phyloP scores from a whole-genome alignment of 176 grass and related monocot genomes.

The Elaeis guineensis region DNA sequence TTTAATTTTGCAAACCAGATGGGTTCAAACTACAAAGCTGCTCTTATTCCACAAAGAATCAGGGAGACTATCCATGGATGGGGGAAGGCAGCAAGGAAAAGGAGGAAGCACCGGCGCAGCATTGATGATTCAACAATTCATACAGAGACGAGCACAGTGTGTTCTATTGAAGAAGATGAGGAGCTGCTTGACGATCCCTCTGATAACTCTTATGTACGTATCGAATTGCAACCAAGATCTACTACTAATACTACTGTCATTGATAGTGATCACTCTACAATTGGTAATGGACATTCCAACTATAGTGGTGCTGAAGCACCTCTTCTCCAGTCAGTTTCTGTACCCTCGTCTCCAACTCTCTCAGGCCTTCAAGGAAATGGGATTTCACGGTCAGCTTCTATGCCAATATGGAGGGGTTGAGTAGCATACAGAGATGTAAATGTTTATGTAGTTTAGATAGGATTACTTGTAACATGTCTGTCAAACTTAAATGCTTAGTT shows the following conservation, averaged over 20 bases:
- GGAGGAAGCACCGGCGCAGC: conserved; percentile 40
- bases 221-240: conserved; percentile 38
- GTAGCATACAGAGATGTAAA: neutral
- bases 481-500: too few species aligned
- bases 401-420: conserved; percentile 24
- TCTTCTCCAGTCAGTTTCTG: conserved; percentile 5
- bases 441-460: too few species aligned
- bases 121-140: conserved; percentile 64
- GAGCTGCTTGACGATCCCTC: conserved; percentile 29
- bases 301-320: neutral
- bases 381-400: conserved; percentile 33
- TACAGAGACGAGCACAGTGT: conserved; percentile 89
- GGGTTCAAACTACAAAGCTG: conserved; percentile 97
- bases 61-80: conserved; percentile 83
- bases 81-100: conserved; percentile 78
- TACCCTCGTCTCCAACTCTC: neutral
- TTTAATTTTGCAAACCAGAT: conserved; percentile 38
- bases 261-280: neutral
- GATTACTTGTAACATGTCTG: too few species aligned
- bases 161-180: conserved; percentile 75
- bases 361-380: neutral
- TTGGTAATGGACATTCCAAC: neutral
- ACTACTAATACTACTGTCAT: neutral
- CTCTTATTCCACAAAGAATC: conserved; percentile 67
- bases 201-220: conserved; percentile 28